These are phyloP conservation scores for Nitzschia sp. DNA, from an alignment of 108 stramenopile genomes.

Conservation along the genomic window DNA sequence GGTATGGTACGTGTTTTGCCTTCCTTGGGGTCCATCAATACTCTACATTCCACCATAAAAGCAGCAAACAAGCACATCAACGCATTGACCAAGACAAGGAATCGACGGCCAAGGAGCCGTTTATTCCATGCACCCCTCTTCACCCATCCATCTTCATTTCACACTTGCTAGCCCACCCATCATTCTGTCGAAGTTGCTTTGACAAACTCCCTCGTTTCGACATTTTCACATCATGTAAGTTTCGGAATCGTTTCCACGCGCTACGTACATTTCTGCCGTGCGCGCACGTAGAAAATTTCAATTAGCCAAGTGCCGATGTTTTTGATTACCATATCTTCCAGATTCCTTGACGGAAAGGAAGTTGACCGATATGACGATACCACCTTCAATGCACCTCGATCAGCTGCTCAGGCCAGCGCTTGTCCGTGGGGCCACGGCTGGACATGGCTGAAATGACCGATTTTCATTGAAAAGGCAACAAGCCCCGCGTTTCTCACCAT, in stretches of 20 bases:
- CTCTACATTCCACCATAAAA: background rate
- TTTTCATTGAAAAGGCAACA: too few species aligned
- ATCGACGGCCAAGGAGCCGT: background rate
- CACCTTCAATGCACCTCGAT: too few species aligned
- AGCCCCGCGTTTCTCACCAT: too few species aligned
- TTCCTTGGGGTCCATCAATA: conserved; percentile 1
- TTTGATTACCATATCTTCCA: too few species aligned
- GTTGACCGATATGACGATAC: too few species aligned
- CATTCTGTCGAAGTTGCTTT: background rate
- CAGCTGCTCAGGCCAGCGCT: too few species aligned
- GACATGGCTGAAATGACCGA: too few species aligned
- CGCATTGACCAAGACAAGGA: conserved; percentile 5
- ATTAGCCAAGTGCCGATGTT: background rate
- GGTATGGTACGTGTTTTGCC: conserved; percentile 17
- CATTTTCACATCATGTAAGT: too few species aligned
- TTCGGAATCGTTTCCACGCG: conserved; percentile 5
- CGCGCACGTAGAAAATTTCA: conserved; percentile 3
- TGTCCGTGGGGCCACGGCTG: too few species aligned
- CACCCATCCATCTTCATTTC: conserved; percentile 4
- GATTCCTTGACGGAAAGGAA: too few species aligned
- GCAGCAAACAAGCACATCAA: background rate
- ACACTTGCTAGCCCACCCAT: conserved; percentile 3
- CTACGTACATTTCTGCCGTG: conserved; percentile 4
- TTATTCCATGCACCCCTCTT: conserved; percentile 1
- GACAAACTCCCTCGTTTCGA: background rate